Evolutionary conservation across 768 basidiomycete species (phyloP).

Genomic region (Hysterangium stoloniferum): DNA sequence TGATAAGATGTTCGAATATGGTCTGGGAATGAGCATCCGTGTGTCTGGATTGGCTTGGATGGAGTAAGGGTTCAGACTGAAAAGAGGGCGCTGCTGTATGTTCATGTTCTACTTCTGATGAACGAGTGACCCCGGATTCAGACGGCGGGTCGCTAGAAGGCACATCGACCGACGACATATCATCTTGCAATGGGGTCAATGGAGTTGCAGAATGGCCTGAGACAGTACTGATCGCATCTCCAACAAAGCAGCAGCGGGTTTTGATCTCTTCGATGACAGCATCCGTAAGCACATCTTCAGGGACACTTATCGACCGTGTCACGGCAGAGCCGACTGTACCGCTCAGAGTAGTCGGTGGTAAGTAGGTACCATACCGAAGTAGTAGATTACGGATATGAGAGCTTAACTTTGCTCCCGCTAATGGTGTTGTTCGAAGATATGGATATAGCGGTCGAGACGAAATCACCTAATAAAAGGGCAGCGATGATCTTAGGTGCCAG

Average conservation of each 20-base stretch:
- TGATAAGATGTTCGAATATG: conserved; percentile 60
- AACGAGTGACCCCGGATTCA: conserved; percentile 59
- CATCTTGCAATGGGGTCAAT: not conserved
- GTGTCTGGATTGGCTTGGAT: conserved; percentile 20
- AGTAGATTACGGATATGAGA: conserved; percentile 76
- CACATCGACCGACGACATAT: conserved; percentile 15
- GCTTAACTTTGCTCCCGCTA: conserved; percentile 78
- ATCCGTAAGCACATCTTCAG: conserved; percentile 73
- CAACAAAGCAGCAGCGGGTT: conserved; percentile 84
- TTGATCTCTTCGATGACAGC: conserved; percentile 84
- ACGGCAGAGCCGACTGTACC: conserved; percentile 55
- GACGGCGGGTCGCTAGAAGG: conserved; percentile 36
- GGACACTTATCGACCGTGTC: conserved; percentile 59
- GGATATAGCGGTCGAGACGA: conserved; percentile 83
- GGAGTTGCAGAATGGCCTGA: not conserved
- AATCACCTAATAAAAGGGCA: conserved; percentile 55
- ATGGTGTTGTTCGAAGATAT: conserved; percentile 73
- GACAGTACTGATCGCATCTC: conserved; percentile 41
- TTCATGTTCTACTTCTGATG: conserved; percentile 42
- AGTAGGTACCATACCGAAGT: conserved; percentile 73
- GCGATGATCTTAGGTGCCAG: not conserved
- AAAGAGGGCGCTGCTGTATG: conserved; percentile 45
- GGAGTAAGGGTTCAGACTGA: conserved; percentile 26
- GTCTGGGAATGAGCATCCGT: conserved; percentile 53
- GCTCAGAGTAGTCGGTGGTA: conserved; percentile 70